These are phyloP conservation scores for Pinguiococcus pyrenoidosus DNA, from an alignment of 108 stramenopile species.

Conservation along the genomic window DNA sequence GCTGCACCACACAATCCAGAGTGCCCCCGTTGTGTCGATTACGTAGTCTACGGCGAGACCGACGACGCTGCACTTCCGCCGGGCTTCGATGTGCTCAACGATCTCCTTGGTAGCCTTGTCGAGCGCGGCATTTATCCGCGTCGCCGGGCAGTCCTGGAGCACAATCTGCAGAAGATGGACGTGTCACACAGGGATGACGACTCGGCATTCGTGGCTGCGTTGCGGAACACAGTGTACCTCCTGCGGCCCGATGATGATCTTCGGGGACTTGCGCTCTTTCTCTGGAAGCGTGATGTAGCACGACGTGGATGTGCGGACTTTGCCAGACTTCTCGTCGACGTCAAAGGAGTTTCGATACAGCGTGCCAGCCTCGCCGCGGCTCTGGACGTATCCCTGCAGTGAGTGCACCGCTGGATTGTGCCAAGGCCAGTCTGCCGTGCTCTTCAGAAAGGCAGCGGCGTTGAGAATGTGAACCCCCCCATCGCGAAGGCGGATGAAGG, in stretches of 20 bases:
- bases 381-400: conserved; percentile 15
- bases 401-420: conserved; percentile 5
- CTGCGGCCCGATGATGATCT: not conserved
- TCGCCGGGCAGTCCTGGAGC: conserved; percentile 2
- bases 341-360: conserved; percentile 21
- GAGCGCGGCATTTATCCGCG: conserved; percentile 16
- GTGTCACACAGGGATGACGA: not conserved
- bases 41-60: conserved; percentile 16
- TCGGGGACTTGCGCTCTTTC: too few relatives aligned
- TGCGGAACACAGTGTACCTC: too few relatives aligned
- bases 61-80: conserved; percentile 10
- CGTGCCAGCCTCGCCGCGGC: conserved; percentile 7
- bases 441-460: conserved; percentile 2
- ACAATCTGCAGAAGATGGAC: conserved; percentile 4
- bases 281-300: conserved; percentile 10
- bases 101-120: conserved; percentile 11
- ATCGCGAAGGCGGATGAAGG: conserved; percentile 7
- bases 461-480: conserved; percentile 9
- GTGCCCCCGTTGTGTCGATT: conserved; percentile 7
- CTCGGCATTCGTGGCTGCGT: too few relatives aligned
- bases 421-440: conserved; percentile 15
- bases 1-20: conserved; percentile 5
- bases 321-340: conserved; percentile 11
- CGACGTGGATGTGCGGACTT: conserved; percentile 9
- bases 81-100: conserved; percentile 14